Conservation (phyloP, 495 filamentous ascomycete species). For the Penicillium herquei region DNA sequence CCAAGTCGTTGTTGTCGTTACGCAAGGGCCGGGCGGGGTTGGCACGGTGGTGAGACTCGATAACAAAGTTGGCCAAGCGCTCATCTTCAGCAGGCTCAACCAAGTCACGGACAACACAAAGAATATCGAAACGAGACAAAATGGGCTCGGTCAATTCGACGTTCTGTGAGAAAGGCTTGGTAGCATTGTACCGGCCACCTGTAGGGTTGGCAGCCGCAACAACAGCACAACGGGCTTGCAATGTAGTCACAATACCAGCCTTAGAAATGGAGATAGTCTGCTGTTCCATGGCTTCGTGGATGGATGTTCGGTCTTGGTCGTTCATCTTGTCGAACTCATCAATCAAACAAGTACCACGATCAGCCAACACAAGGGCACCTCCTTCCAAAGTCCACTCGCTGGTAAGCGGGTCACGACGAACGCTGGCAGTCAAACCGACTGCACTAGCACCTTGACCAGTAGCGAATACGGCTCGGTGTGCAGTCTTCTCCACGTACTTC, state of each 20-base stretch:
- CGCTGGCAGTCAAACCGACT: slow-evolving; percentile 96
- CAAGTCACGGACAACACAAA: slow-evolving; percentile 94
- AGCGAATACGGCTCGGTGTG: slow-evolving; percentile 95
- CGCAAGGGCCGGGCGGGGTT: slow-evolving; percentile 66
- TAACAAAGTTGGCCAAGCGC: slow-evolving; percentile 90
- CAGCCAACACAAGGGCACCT: slow-evolving; percentile 91
- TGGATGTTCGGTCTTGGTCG: slow-evolving; percentile 95
- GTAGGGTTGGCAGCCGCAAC: slow-evolving; percentile 97
- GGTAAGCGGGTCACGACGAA: slow-evolving; percentile 93
- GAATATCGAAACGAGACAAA: slow-evolving; percentile 96
- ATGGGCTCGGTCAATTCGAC: slow-evolving; percentile 98
- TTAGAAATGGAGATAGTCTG: slow-evolving; percentile 99
- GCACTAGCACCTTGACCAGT: slow-evolving; percentile 97
- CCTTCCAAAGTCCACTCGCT: slow-evolving; percentile 98
- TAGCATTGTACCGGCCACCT: slow-evolving; percentile 95
- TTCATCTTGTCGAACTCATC: slow-evolving; percentile 99
- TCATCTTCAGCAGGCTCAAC: slow-evolving; percentile 98
- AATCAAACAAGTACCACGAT: slow-evolving; percentile 93
- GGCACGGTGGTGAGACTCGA: slow-evolving; percentile 85
- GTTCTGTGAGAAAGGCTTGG: slow-evolving; percentile 90
- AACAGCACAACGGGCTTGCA: slow-evolving; percentile 97
- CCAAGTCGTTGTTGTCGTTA: slow-evolving; percentile 54
- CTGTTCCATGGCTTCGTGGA: slow-evolving; percentile 99
- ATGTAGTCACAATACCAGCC: slow-evolving; percentile 95
- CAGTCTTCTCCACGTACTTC: slow-evolving; percentile 97